Evolutionary conservation across 2,329 filamentous ascomycete genomes (phyloP), one percentile per base, ranked within the genome.

Genomic region (Orbilia quercus): DNA sequence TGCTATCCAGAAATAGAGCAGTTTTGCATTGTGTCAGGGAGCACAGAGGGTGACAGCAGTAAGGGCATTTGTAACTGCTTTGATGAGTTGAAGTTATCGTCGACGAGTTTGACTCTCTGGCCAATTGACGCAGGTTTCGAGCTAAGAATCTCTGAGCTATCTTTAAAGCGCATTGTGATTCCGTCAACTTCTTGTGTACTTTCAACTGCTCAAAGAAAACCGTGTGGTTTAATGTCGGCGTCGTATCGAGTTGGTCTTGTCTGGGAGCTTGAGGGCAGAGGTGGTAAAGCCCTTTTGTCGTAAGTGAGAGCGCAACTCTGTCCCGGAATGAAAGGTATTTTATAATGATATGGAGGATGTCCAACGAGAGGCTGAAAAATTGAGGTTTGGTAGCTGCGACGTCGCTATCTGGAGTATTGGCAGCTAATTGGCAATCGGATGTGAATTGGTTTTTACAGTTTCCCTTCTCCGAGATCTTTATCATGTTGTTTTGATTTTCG

Each of bases 301-400:
- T 63, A 11, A 71, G 50, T 7, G 66, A 71, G 3, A 71, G 44
- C 16, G 66, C 42, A 38, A 71, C 51, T 51, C 58, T 38, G 20
- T 71, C 66, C 7, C 34, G 57, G 50, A 71, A 71, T 40, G 57
- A 51, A 22, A 63, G 23, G 14, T 71, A 50, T 18, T 14, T 16
- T 12, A 71, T 6, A 7, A 71, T 53, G 16, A 71, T 31, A 18
- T 9, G 18, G 4, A 63, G 34, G n/a, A 71, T 48, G 20, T 63
- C 66, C 23, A 71, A 16, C 2, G 66, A 22, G n/a, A 71, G 50
- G 6, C n/a, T 57, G 20, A 71, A 51, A 2, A 71, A 53, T 5
- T 48, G 66, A 18, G 57, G 57, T 11, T 7, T 7, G 2, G 23
- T 12, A 7, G 18, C 3, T 9, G 23, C 0, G 11, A n/a, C 12